A percentile compares a stretch with the other conserved stretches of the same genome.
These are phyloP conservation scores for Candida verbasci DNA, from an alignment of 805 yeast species.

Conservation along the genomic window DNA sequence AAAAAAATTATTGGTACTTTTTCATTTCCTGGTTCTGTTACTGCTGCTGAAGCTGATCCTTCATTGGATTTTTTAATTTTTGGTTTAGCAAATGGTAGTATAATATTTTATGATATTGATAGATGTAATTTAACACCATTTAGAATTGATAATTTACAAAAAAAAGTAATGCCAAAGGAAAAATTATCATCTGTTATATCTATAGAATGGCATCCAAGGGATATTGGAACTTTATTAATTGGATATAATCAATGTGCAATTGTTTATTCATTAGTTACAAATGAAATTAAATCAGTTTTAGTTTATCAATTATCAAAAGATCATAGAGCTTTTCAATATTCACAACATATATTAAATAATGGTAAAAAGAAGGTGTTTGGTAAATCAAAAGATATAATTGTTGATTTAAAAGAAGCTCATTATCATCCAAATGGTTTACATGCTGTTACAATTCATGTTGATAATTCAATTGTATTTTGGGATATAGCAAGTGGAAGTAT, in stretches of 20 bases:
- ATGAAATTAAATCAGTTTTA: slow-evolving; percentile 51
- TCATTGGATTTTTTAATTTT: slow-evolving; percentile 80
- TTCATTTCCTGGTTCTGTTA: slow-evolving; percentile 61
- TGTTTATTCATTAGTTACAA: slow-evolving; percentile 60
- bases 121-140: slow-evolving; percentile 63
- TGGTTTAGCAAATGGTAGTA: slow-evolving; percentile 74
- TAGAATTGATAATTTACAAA: slow-evolving; percentile 69
- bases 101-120: slow-evolving; percentile 76
- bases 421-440: slow-evolving; percentile 96
- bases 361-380: slow-evolving; percentile 41
- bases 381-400: slow-evolving; percentile 28
- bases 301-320: slow-evolving; percentile 61
- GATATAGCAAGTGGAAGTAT: slow-evolving; percentile 75
- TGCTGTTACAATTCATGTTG: slow-evolving; percentile 70
- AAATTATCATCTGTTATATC: slow-evolving; percentile 61
- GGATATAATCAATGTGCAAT: slow-evolving; percentile 70
- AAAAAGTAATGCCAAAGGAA: slow-evolving; percentile 50
- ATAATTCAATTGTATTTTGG: slow-evolving; percentile 89
- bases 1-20: slow-evolving; percentile 57
- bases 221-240: slow-evolving; percentile 71
- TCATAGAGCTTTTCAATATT: slow-evolving; percentile 54
- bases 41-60: slow-evolving; percentile 76
- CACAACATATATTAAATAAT: slow-evolving; percentile 26
- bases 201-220: slow-evolving; percentile 84
- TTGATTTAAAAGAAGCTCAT: slow-evolving; percentile 45